Conservation (phyloP, 2,329 filamentous ascomycete genomes). For the Fusarium sp. region DNA sequence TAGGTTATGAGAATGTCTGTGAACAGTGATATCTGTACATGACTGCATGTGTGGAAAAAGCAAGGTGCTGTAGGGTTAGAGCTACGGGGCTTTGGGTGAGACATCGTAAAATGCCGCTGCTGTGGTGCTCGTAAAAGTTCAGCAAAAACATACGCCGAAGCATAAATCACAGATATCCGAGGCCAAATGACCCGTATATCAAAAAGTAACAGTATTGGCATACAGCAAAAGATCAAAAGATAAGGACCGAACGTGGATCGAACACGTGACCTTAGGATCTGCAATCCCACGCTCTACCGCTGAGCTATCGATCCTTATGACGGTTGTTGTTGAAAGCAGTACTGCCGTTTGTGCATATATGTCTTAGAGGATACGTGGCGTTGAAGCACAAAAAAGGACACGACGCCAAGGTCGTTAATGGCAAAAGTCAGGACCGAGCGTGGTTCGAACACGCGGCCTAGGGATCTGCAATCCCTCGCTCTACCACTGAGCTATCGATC, state of each 20-base stretch:
- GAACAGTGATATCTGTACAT: background rate
- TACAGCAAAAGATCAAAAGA: background rate
- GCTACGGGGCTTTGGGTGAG: background rate
- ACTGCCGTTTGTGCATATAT: background rate
- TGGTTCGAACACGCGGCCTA: slow-evolving; percentile 40
- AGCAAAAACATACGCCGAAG: background rate
- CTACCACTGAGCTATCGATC: slow-evolving; percentile 42
- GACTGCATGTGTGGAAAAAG: background rate
- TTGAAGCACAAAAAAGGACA: slow-evolving; percentile 23
- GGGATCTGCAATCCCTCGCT: slow-evolving; percentile 41
- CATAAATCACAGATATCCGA: too few relatives aligned
- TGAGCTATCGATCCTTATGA: slow-evolving; percentile 36
- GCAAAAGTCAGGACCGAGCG: slow-evolving; percentile 38
- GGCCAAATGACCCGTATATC: background rate
- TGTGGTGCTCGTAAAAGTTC: background rate
- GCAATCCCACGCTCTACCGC: slow-evolving; percentile 40
- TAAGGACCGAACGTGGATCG: slow-evolving; percentile 40
- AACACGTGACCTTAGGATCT: slow-evolving; percentile 40
- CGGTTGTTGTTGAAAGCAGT: background rate
- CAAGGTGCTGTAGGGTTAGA: background rate
- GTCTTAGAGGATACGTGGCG: slow-evolving; percentile 2
- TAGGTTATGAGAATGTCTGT: background rate
- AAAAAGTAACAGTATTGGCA: background rate
- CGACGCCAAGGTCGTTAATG: background rate
- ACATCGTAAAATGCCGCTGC: background rate